Evolutionary conservation across 306 rosid genomes (phyloP), one percentile per base, ranked within the genome.

Genomic region (Cyamopsis tetragonoloba): DNA sequence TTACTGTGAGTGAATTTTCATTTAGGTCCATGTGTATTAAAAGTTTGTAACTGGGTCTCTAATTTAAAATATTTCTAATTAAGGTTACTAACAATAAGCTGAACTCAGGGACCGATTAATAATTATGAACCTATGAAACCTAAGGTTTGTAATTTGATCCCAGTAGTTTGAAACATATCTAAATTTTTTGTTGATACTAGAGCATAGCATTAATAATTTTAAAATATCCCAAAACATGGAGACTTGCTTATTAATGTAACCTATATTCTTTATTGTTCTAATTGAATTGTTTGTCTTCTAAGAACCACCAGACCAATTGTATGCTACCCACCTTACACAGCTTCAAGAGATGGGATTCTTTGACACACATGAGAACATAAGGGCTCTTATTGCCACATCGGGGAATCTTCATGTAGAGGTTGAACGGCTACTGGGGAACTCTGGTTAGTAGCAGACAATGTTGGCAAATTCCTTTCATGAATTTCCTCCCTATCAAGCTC

Each of bases 271-370:
- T 32, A 12, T 30, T 31, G 50, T 54, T 65, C n/a, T 66, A 51
- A 15, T 32, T 30, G 56, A 8, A 50, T 46, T 66, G 24, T 4
- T 34, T 58, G 17, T 58, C 65, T 58, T 10, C 10, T 37, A 86
- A 91, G 96, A 82, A 66, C 95, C 95, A 5, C 97, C 92, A 0
- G 97, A 88, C 75, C 92, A 88, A 79, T 73, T 88, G 58, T 91
- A 91, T 69, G 95, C 95, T 1, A 63, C 90, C 27, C 97, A 91
- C 68, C 86, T 91, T 54, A 46, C 89, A 3, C 97, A 91, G 80
- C 97, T 91, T 77, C 97, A 86, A 80, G 95, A 91, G 78, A 91
- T 91, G 97, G 97, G 97, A 24, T 91, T 91, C 83, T 86, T 91
- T 49, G 95, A 91, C 68, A 81, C 86, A 1, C 97, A 91, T 75